Base-by-base conservation (phyloP, 164 flowering plant species). In the Santalum album region DNA sequence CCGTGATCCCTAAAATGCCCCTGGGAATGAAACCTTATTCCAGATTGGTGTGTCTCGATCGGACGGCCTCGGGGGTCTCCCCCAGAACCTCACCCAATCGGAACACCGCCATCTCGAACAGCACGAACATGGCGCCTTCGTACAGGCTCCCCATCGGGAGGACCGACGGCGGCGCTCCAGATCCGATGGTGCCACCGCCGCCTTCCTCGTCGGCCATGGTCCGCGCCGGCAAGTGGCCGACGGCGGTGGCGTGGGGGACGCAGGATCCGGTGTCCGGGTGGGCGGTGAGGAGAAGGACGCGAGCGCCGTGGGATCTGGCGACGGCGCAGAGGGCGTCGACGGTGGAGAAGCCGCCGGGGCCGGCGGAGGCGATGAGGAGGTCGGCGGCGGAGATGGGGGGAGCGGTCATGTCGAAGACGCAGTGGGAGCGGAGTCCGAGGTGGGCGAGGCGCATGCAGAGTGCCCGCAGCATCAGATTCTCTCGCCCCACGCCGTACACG, bases 401-500 rank as follows among this genome's bases (percentile, higher is more conserved):
- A 1, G 95, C 77, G 55, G 90, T 87, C 77, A 91, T 72, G 78
- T 91, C 96, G 65, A 84, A 81, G 29, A 91, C 92, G 65, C 74
- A 70, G 79, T 91, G 88, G 40, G 87, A 73, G 17, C 75, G 61
- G 59, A 87, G 78, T 61, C 98, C 95, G 35, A 91, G 79, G 72
- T 91, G 98, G 56, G 66, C 63, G 12, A 88, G 79, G 36, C 96
- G 81, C 98, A 91, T 91, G 73, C 87, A 78, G 17, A 85, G 77
- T 56, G 89, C 89, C 64, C 73, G 81, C 34, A 85, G 75, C 96
- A 91, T 91, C 4, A 91, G 87, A 39, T 91, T 91, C 59, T 91
- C 98, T 2, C 98, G 86, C 53, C 98, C 98, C 22, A 86, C 98
- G 1, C 98, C 98, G 67, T 84, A 77, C 51, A 91, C 78, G 71